Base-by-base conservation (phyloP, 2,329 filamentous ascomycete species). In the Diaporthe citri region DNA sequence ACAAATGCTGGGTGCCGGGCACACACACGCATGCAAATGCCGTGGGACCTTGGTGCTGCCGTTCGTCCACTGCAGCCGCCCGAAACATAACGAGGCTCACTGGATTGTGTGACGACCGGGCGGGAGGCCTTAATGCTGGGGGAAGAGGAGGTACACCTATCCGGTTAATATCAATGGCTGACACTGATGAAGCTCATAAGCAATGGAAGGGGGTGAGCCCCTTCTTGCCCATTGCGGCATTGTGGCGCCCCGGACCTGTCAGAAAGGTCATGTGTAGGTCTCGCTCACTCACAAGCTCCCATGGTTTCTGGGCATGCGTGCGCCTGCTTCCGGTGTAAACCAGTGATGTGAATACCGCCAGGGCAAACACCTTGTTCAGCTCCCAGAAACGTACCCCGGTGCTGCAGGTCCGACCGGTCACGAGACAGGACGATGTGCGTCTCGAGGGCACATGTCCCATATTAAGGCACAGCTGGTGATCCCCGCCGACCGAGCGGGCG, bases 71-170 rank as follows among this genome's bases (percentile, higher is more conserved):
- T 64, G 71, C 59, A 72, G 46, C 57, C 31, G 57, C 36, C 71
- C 71, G 71, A 59, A 46, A 64, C 71, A 55, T 28, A 72, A 64
- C 46, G 60, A 55, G 71, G 71, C 57, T 62, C 36, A 43, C 57
- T 72, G 71, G 57, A 46, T 28, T 41, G 59, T 72, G 57, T 31
- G 39, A 72, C 57, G 34, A 17, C 60, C 70, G 57, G 43, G 57
- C 46, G 43, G 51, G 8, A 62, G 12, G 7, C 10, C 25, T 25
- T 22, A 25, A 25, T 72, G 57, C 41, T 12, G 25, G 28, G 28
- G 17, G n/a, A 22, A n/a, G 25, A 17, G 25, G 34, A 34, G 36
- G 12, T 41, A n/a, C 46, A 7, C 17, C 20, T 12, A 34, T 64
- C 60, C 41, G 22, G 46, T 22, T 51, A 28, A 69, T 55, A 28